Base-by-base conservation (phyloP, 2,329 filamentous ascomycete species). In the Aspergillus awamori region DNA sequence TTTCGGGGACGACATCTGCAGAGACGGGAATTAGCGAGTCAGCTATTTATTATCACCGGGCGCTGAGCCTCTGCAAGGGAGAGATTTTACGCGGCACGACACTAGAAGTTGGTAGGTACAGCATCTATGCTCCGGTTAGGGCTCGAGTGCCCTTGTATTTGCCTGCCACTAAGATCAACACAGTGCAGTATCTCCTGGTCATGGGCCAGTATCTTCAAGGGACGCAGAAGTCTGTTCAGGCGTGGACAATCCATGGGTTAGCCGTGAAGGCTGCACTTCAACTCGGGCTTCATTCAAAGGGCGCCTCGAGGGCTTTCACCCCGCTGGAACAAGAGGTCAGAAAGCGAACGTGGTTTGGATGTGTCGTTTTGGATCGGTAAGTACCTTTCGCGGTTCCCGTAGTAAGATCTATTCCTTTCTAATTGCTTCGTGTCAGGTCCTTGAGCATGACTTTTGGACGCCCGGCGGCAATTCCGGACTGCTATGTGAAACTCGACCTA, bases 161-260 rank as follows among this genome's bases (percentile, higher is more conserved):
- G 55, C 36, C n/a, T n/a, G 26, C 26, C 26, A 8, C 6, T 53
- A 30, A 43, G 33, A 41, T 7, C 33, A 45, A 5, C 13, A 26
- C 57, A 78, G 82, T 85, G 0, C 82, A 85, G 66, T 79, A 78
- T 45, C 74, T 85, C 7, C 72, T 86, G 0, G 61, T 86, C 0
- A 76, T 81, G 64, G 78, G 78, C 4, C 81, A 83, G 52, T 86
- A 85, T 59, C 74, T 85, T 0, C 83, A 86, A 65, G 82, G 83
- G 2, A 84, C 83, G 0, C 81, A 84, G 39, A 80, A 79, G 20
- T 84, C 83, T 0, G 74, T 84, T 2, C 79, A 84, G 57, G 80
- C 84, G 2, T 86, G 84, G 83, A 82, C 77, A 0, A 76, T 82
- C 0, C 84, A 86, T 62, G 83, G 84, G 0, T 73, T 86, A 0